Evolutionary conservation across 257 asterid species (phyloP).

Genomic region (Solanum verrucosum): DNA sequence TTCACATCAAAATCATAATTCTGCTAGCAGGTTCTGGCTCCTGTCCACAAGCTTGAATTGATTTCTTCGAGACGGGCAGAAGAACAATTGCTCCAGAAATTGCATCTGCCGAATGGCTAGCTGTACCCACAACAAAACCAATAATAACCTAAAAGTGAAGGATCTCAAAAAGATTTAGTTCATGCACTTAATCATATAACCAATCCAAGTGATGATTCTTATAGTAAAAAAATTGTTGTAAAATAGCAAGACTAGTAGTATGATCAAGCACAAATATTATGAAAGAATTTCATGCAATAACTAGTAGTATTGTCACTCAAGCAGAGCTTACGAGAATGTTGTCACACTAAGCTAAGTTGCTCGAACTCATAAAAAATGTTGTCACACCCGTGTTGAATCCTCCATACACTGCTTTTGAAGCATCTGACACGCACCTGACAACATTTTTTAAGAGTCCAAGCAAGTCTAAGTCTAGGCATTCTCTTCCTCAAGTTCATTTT

Average conservation of each 20-base stretch:
- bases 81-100: not conserved
- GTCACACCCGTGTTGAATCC: rapidly evolving
- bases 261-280: not conserved
- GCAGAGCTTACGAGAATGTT: not conserved
- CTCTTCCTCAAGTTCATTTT: not conserved
- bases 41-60: not conserved
- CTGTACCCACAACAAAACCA: not conserved
- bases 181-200: not conserved
- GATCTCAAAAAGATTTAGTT: not conserved
- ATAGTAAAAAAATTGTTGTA: not conserved
- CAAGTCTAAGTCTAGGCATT: not conserved
- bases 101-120: not conserved
- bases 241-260: not conserved
- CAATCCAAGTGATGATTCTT: not conserved
- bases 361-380: not conserved
- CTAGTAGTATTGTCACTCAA: not conserved
- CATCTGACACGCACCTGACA: not conserved
- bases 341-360: not conserved
- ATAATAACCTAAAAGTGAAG: not conserved
- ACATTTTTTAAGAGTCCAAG: not conserved
- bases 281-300: not conserved
- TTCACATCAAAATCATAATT: not conserved
- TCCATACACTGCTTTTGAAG: not conserved
- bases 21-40: not conserved
- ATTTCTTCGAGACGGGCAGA: not conserved